Evolutionary conservation across 495 filamentous ascomycete species (phyloP), one percentile per base, ranked within the genome.

Genomic region (Penicillium malachiteum): DNA sequence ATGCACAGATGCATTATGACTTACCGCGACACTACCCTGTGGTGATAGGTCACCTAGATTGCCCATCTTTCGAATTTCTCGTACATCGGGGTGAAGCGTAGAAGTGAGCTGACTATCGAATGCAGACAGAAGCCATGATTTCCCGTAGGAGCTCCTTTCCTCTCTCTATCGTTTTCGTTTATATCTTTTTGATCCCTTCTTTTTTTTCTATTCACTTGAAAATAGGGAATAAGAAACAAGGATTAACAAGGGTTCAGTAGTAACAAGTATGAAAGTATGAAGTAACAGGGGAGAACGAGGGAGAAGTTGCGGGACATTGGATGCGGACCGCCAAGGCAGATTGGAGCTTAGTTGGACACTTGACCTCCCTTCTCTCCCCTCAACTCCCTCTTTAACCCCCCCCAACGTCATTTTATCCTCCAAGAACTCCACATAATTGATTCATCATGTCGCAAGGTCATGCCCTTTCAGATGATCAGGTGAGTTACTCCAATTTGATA

Each of bases 381-480:
- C 39, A 5, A 34, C 11, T 37, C 34, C 34, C 34, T 37, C 34
- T 37, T 13, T 13, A 37, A 9, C 35, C 50, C 50, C 50, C 56
- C 61, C 63, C 57, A 49, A 64, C 64, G 56, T 67, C 66, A 62
- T 60, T 56, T 26, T 26, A 26, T 26, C 21, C 21, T 26, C 21
- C 21, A 60, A 32, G 46, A 45, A 49, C 37, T 33, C 46, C 10
- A 21, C 16, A 33, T 18, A 54, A 51, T 56, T 58, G 52, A 61
- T 47, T 56, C 81, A 88, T 78, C 59, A 97, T 96, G 93, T 93
- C 93, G 72, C 87, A 90, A 78, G 77, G 82, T 58, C 91, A 95
- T 86, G 87, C 91, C 72, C 87, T 97, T 76, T 96, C 91, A 71
- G 93, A 97, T 80, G 93, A 96, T 73, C 92, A 97, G 87, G 93